phyloP scores from a whole-genome alignment of 257 asterid genomes.

The Coffea eugenioides region DNA sequence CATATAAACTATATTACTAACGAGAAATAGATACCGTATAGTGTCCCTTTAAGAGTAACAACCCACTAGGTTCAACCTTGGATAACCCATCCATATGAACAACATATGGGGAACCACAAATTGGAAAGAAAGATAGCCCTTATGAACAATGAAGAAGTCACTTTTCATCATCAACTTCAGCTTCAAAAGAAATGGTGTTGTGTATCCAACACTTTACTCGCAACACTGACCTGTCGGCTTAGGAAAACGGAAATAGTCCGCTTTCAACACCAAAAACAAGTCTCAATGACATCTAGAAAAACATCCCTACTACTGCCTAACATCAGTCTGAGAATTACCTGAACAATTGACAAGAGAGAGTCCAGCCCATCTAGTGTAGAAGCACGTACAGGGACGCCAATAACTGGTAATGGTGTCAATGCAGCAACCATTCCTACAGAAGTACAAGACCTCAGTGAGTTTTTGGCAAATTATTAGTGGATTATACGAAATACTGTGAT shows the following conservation, averaged over 20 bases:
- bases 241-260: neutral
- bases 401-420: slow-evolving; percentile 92
- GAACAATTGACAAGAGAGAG: slow-evolving; percentile 93
- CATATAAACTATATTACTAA: too few relatives aligned
- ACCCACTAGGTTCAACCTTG: neutral
- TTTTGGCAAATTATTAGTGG: neutral
- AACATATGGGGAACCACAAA: neutral
- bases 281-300: neutral
- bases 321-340: slow-evolving; percentile 42
- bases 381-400: slow-evolving; percentile 97
- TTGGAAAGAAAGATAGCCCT: neutral
- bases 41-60: neutral
- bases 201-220: neutral
- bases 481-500: neutral
- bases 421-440: slow-evolving; percentile 95
- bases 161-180: too few relatives aligned
- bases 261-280: neutral
- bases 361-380: slow-evolving; percentile 91
- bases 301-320: neutral
- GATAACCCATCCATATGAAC: neutral
- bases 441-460: slow-evolving; percentile 16
- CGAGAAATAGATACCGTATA: neutral
- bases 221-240: neutral
- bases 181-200: neutral
- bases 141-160: neutral